Conservation (phyloP, 352 stramenopile species). For the Pythium periplocum region DNA sequence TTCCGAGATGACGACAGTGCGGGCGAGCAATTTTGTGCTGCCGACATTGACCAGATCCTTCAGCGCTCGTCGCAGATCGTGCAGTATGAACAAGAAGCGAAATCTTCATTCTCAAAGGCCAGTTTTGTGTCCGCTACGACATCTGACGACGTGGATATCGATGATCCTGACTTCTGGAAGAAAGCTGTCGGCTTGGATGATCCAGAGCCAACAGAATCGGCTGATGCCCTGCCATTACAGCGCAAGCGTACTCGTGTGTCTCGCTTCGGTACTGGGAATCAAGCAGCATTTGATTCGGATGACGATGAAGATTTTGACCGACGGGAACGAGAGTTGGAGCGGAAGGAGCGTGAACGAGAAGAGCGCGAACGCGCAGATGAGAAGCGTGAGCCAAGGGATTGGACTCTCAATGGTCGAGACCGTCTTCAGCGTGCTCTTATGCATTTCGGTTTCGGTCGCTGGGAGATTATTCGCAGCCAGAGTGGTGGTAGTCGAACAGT, state of each 20-base stretch:
- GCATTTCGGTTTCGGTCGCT: slow-evolving; percentile 84
- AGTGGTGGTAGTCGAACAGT: slow-evolving; percentile 81
- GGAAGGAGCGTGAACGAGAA: slow-evolving; percentile 34
- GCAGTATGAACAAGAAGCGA: slow-evolving; percentile 79
- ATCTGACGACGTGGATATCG: slow-evolving; percentile 94
- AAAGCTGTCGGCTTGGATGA: slow-evolving; percentile 92
- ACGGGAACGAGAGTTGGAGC: slow-evolving; percentile 40
- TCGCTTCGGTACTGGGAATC: slow-evolving; percentile 58
- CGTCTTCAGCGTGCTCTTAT: slow-evolving; percentile 81
- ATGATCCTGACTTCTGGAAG: slow-evolving; percentile 99
- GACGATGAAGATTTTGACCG: slow-evolving; percentile 52
- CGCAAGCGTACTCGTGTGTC: slow-evolving; percentile 83
- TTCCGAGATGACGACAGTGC: slow-evolving; percentile 90
- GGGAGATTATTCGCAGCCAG: slow-evolving; percentile 86
- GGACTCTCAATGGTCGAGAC: slow-evolving; percentile 83
- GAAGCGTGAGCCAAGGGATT: slow-evolving; percentile 69
- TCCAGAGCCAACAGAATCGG: slow-evolving; percentile 50
- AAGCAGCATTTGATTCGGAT: slow-evolving; percentile 48
- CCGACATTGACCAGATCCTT: slow-evolving; percentile 98
- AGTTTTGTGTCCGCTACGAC: slow-evolving; percentile 89
- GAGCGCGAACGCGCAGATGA: slow-evolving; percentile 50
- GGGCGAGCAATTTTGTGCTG: slow-evolving; percentile 93
- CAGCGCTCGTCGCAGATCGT: slow-evolving; percentile 81
- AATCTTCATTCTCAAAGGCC: slow-evolving; percentile 89
- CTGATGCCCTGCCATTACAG: slow-evolving; percentile 67